Conservation (phyloP, 108 stramenopile genomes). For the Skeletonema grethae region DNA sequence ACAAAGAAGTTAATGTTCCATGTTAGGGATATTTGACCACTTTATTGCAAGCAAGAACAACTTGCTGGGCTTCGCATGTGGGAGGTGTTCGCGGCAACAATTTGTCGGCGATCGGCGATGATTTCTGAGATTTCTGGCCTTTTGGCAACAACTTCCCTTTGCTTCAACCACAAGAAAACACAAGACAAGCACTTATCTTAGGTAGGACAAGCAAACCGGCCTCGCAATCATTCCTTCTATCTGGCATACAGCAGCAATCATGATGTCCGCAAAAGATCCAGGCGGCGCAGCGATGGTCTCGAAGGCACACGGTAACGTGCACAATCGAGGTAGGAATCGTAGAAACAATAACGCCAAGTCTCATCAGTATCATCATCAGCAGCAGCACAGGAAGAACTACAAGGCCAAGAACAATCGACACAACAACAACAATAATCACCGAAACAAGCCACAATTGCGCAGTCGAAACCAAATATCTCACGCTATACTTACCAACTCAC, state of each 20-base stretch:
- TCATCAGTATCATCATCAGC: background rate
- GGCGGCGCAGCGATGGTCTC: background rate
- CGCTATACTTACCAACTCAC: slow-evolving; percentile 23
- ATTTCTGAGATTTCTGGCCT: too few species aligned
- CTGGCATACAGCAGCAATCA: background rate
- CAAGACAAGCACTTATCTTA: too few species aligned
- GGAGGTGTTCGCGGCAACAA: too few species aligned
- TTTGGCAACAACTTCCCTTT: too few species aligned
- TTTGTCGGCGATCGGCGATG: too few species aligned
- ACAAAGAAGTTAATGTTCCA: too few species aligned
- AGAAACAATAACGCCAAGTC: background rate
- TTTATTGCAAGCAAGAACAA: too few species aligned
- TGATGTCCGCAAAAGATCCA: background rate
- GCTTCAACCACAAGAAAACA: too few species aligned
- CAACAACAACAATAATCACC: slow-evolving; percentile 19
- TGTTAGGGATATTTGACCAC: too few species aligned
- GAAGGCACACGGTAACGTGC: background rate
- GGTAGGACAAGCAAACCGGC: too few species aligned
- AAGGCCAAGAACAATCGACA: slow-evolving; percentile 3
- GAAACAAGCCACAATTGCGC: background rate
- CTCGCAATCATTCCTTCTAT: too few species aligned
- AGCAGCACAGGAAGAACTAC: background rate
- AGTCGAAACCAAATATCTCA: slow-evolving; percentile 9
- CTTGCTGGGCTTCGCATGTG: too few species aligned
- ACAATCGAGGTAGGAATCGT: slow-evolving; percentile 40